Base-by-base conservation (phyloP, 441 rosid species). In the Bruguiera hainesii region DNA sequence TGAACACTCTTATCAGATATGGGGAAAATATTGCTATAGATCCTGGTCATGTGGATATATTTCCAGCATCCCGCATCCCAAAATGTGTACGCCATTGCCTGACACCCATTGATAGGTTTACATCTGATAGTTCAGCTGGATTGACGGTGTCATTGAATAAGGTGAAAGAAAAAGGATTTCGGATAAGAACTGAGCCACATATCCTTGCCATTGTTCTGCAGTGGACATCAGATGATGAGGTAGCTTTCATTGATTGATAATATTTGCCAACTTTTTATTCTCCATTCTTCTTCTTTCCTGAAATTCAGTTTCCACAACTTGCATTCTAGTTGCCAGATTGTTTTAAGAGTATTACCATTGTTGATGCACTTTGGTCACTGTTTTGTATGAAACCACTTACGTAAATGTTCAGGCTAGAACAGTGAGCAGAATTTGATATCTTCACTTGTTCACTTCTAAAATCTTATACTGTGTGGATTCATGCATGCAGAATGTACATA, bases 1-100 rank as follows among this genome's bases (percentile, higher is more conserved):
- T 74, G 31, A 74, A 51, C 58, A 16, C 48, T 63, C 63, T 75
- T n/a, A 55, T 72, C 83, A 87, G 99, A 83, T 95, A 87, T 72
- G 78, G 85, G 66, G 85, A 90, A 80, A 95, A 95, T 72, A 89
- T 95, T 70, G 79, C 76, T 48, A 48, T 19, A 64, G 93, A 87
- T 78, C 90, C 96, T 29, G 98, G 99, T 66, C 85, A 82, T 72
- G 88, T 95, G 68, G 95, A 92, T 80, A 79, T 92, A 71, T 92
- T 81, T 77, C 98, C 98, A 37, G 85, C 74, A 56, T 79, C 95
- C 56, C 79, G 81, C 56, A 78, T 90, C 68, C 99, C 99, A 60
- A 85, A 81, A 79, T 87, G 79, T 28, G 65, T 92, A 61, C 95
- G 78, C 28, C 85, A 83, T 85, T 83, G 87, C 56, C 76, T 84